Evolutionary conservation across 371 early-diverging fungal species (phyloP).

Genomic region (Vairimorpha necatrix): DNA sequence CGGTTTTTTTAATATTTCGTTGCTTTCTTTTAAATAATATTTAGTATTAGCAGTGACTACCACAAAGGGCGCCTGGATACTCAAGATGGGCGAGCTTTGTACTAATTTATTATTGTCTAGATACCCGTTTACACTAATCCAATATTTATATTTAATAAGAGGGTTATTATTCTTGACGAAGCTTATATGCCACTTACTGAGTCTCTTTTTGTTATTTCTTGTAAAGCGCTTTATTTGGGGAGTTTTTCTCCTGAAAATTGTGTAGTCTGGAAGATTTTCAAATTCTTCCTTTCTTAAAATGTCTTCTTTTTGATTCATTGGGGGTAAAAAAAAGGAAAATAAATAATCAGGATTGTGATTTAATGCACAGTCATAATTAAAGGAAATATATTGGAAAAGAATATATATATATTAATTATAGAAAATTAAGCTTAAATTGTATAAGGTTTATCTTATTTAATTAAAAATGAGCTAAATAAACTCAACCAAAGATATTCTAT

Average conservation of each 20-base stretch:
- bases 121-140: conserved; percentile 5
- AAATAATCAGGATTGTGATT: not conserved
- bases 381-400: too few relatives aligned
- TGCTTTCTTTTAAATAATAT: not conserved
- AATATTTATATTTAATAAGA: not conserved
- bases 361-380: too few relatives aligned
- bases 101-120: not conserved
- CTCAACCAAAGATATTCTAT: too few relatives aligned
- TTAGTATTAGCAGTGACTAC: not conserved
- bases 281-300: not conserved
- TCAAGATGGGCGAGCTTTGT: not conserved
- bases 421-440: too few relatives aligned
- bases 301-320: conserved; percentile 2
- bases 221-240: not conserved
- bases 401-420: too few relatives aligned
- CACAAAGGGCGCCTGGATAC: not conserved
- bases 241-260: not conserved
- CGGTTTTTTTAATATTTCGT: not conserved
- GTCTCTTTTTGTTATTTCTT: not conserved
- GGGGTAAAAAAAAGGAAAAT: not conserved
- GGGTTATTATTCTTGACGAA: conserved; percentile 3
- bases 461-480: too few relatives aligned
- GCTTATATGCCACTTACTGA: not conserved
- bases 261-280: not conserved
- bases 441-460: too few relatives aligned